Base-by-base conservation (phyloP, 2,329 filamentous ascomycete genomes). In the Cordyceps cateniannulata region DNA sequence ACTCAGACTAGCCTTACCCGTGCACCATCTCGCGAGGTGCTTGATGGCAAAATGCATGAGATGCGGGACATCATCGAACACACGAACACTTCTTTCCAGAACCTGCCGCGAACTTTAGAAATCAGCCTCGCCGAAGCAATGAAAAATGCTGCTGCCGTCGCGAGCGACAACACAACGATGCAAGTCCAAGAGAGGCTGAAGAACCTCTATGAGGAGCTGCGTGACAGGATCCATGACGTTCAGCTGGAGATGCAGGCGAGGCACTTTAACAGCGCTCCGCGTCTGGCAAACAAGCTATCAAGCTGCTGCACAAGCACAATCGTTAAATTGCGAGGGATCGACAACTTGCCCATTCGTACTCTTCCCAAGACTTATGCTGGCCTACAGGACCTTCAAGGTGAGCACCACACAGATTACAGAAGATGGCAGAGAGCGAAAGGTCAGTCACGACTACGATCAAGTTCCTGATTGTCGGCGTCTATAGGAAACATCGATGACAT, bases 221-320 rank as follows among this genome's bases (percentile, higher is more conserved):
- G 47, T 6, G 22, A 50, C 14, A 59, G 25, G n/a, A 42, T 51
- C 3, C 3, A 44, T 12, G 32, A 32, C 4, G 35, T 59, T 22
- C 22, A 32, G 35, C 35, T 51, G 20, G 16, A 51, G 56, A 44
- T 51, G 22, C 56, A 45, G 35, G 56, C 56, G 10, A 18, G 56
- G 29, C 45, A 42, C 25, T 59, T 29, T n/a, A 59, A 59, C 3
- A 51, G 35, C 32, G 22, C 56, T 40, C 12, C 47, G 47, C 47
- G 32, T 24, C 56, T 59, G 3, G 45, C 47, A 16, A 51, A 50
- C 2, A 29, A 51, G 47, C 24, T 59, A 29, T 51, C 14, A 29
- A 59, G 45, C 56, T 59, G 32, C 56, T 59, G 18, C 38, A 51
- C 20, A n/a, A 40, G 38, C 29, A 48, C 42, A 6, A 58, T 58